These are phyloP conservation scores for Suillus subluteus DNA, from an alignment of 768 basidiomycete species.

Conservation along the genomic window DNA sequence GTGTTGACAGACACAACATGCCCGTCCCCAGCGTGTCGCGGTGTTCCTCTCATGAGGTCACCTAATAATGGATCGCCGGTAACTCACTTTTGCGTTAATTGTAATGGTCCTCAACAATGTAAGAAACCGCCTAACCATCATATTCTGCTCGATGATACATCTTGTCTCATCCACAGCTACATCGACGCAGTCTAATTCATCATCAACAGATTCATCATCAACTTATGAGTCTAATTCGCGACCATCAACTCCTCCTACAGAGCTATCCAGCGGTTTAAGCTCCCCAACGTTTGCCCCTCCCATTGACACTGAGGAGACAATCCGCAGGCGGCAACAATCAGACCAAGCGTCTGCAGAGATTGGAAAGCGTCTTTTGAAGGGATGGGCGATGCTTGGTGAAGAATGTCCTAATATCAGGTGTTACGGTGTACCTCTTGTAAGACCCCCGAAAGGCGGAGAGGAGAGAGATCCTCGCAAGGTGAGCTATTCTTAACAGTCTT, in stretches of 20 bases:
- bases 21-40: constrained; percentile 52
- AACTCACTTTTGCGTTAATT: constrained; percentile 64
- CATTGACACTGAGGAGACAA: constrained; percentile 65
- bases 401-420: constrained; percentile 75
- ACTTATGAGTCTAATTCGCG: constrained; percentile 52
- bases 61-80: constrained; percentile 52
- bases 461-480: constrained; percentile 73
- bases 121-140: constrained; percentile 15
- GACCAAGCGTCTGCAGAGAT: constrained; percentile 81
- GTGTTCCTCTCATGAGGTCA: constrained; percentile 75
- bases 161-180: constrained; percentile 2
- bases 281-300: constrained; percentile 68
- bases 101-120: constrained; percentile 47
- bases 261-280: constrained; percentile 61
- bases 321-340: constrained; percentile 77
- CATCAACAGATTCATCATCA: constrained; percentile 49
- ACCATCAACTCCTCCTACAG: constrained; percentile 79
- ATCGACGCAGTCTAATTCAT: constrained; percentile 34
- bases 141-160: neutral
- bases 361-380: constrained; percentile 74
- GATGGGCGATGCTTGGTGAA: constrained; percentile 90
- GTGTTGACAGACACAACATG: constrained; percentile 71
- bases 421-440: constrained; percentile 82
- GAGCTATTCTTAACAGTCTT: constrained; percentile 17
- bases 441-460: constrained; percentile 66